These are phyloP conservation scores for Saccharomycopsis lassenensis DNA, from an alignment of 805 yeast genomes.

Conservation along the genomic window DNA sequence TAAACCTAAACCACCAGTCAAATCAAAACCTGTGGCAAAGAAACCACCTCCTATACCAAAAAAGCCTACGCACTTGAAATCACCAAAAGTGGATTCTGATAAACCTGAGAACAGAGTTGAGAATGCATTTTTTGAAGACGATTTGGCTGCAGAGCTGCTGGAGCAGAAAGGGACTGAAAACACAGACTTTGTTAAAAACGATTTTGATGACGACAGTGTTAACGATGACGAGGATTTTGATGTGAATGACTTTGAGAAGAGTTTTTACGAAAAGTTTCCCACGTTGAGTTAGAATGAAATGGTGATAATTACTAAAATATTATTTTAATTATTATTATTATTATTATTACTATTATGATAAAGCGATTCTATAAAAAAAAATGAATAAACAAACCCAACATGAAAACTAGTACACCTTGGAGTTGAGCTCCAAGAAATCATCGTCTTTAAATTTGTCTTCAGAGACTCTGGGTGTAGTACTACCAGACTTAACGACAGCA, in stretches of 20 bases:
- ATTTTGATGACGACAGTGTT: slow-evolving; percentile 6
- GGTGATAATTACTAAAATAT: slow-evolving; percentile 1
- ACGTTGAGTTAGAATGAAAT: neutral
- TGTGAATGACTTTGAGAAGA: slow-evolving; percentile 18
- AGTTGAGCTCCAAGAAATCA: too few relatives aligned
- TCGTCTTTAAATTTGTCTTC: too few relatives aligned
- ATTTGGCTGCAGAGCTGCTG: slow-evolving; percentile 1
- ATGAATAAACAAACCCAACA: too few relatives aligned
- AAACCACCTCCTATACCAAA: slow-evolving; percentile 19
- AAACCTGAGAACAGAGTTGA: slow-evolving; percentile 6
- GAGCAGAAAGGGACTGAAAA: neutral
- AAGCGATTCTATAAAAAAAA: neutral
- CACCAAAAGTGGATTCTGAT: slow-evolving; percentile 13
- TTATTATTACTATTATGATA: neutral
- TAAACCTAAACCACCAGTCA: neutral
- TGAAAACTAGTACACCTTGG: too few relatives aligned
- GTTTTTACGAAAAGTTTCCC: slow-evolving; percentile 18
- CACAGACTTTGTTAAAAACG: neutral
- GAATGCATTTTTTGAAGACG: slow-evolving; percentile 17
- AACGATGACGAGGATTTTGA: slow-evolving; percentile 18
- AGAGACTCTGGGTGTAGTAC: too few relatives aligned
- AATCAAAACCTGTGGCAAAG: neutral
- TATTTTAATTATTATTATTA: neutral
- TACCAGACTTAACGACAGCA: neutral
- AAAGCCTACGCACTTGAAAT: slow-evolving; percentile 17